Conservation (phyloP, 257 asterid species). For the Osmanthus fragrans region DNA sequence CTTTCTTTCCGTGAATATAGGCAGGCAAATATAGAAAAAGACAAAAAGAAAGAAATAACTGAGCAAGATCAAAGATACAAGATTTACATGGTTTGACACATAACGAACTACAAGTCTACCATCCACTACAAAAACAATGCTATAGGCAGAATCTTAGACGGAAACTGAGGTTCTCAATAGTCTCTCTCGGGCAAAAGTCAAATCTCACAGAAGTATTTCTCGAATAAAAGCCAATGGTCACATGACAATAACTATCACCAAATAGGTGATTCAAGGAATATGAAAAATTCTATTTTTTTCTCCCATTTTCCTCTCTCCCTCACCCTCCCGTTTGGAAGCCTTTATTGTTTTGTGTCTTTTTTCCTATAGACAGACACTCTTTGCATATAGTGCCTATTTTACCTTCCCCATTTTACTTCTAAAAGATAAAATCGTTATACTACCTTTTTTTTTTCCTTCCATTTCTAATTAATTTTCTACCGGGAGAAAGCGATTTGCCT, state of each 20-base stretch:
- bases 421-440: not conserved
- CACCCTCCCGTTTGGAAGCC: not conserved
- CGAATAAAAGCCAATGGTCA: too few relatives aligned
- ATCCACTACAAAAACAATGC: not conserved
- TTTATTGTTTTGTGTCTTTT: not conserved
- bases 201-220: not conserved
- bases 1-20: not conserved
- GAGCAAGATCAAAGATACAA: not conserved
- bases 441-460: not conserved
- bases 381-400: not conserved
- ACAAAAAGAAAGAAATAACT: not conserved
- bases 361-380: not conserved
- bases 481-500: too few relatives aligned
- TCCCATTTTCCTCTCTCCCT: not conserved
- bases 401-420: not conserved
- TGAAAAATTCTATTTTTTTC: not conserved
- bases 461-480: too few relatives aligned
- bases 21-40: not conserved
- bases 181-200: not conserved
- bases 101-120: not conserved
- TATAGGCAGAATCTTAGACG: not conserved
- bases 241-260: not conserved
- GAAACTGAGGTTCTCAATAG: not conserved
- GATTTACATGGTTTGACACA: not conserved
- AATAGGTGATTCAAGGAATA: not conserved